A percentile compares a stretch with the other conserved stretches of the same genome.
These are phyloP conservation scores for Salix suchowensis DNA, from an alignment of 345 rosid genomes.

Conservation along the genomic window DNA sequence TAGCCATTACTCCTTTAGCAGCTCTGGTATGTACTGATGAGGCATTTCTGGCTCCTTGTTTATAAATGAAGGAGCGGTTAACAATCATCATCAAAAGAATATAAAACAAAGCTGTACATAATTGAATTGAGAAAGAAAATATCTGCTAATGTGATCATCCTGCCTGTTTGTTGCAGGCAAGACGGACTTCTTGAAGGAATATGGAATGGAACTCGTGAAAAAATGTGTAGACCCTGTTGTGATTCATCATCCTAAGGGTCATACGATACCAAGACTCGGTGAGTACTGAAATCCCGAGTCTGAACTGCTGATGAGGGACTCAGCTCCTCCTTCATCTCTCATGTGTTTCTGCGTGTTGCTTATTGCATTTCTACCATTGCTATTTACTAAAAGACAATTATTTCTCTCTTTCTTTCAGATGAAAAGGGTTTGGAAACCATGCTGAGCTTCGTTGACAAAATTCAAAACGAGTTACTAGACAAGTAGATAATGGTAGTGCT, in stretches of 20 bases:
- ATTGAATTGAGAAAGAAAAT: background rate
- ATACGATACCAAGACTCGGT: conserved; percentile 85
- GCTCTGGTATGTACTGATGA: background rate
- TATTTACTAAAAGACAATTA: background rate
- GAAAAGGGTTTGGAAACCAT: conserved; percentile 47
- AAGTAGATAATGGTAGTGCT: conserved; percentile 8
- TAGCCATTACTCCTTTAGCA: background rate
- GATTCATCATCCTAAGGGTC: conserved; percentile 87
- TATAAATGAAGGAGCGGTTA: too few relatives aligned
- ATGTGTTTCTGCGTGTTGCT: background rate
- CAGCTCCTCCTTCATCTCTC: too few relatives aligned
- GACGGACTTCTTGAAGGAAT: conserved; percentile 66
- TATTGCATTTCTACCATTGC: background rate
- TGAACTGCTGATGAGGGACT: too few relatives aligned
- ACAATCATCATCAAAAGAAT: background rate
- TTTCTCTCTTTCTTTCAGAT: conserved; percentile 34
- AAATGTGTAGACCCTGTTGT: conserved; percentile 50
- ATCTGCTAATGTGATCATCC: background rate
- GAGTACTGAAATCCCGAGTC: background rate
- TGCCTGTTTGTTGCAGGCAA: conserved; percentile 51
- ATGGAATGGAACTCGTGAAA: conserved; percentile 57
- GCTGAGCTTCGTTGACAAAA: conserved; percentile 42
- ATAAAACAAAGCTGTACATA: background rate
- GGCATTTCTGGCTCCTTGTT: too few relatives aligned
- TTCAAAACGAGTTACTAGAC: conserved; percentile 28